Evolutionary conservation across 306 rosid species (phyloP), one percentile per base, ranked within the genome.

Genomic region (Bauhinia variegata): DNA sequence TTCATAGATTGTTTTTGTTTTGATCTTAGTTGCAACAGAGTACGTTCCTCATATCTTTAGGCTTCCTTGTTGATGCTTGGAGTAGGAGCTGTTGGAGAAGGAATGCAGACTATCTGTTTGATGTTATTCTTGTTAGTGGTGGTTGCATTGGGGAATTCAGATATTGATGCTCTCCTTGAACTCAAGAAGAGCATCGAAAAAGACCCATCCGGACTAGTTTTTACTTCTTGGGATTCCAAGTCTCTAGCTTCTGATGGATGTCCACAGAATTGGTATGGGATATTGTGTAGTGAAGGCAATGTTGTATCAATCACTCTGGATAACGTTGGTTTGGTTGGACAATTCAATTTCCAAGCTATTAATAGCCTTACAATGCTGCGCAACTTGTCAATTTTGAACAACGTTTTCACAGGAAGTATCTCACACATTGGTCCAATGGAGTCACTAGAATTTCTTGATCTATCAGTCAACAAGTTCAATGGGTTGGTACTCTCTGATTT

Each of bases 171-270:
- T 23, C 84, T 89, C 43, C 78, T 87, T 71, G 86, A 85, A 70
- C 79, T 89, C 32, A 87, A 82, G 75, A 83, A 79, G 67, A 76
- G 95, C 77, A 70, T 89, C 79, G 69, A 65, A 56, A 61, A 63
- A 36, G 96, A 85, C 73, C 82, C 91, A 71, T 75, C 77, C 36
- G 84, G 89, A 64, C 63, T 79, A 73, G 61, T 85, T 43, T 64
- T 86, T 61, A 73, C 54, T 67, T 87, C 96, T 10, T 89, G 96
- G 96, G 82, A 83, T 74, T 81, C 86, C 2, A 78, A 64, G 71
- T 83, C 91, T 47, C 30, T 85, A 66, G 86, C 81, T 58, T 81
- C 95, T n/a, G 65, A 83, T 79, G 88, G 91, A 19, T 89, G 96
- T 68, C 95, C 96, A 49, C 74, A 31, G 65, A 79, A 81, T 66